Conservation (phyloP, 2,329 filamentous ascomycete species). For the Aspergillus sojae region DNA sequence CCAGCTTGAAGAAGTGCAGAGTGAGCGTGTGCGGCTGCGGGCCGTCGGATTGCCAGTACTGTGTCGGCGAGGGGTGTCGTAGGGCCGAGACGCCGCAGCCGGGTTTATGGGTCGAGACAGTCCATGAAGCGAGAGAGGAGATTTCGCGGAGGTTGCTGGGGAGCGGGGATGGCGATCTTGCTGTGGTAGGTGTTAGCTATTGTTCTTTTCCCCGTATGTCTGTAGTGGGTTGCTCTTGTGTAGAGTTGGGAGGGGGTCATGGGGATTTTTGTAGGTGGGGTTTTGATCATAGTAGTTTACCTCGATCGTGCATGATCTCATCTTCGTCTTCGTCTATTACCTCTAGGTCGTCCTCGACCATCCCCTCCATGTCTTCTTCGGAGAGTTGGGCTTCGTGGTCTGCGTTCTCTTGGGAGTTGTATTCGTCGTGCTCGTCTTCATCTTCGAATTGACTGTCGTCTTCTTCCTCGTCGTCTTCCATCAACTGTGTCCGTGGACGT, state of each 20-base stretch:
- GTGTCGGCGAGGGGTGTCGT: constrained; percentile 57
- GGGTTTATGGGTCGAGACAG: constrained; percentile 64
- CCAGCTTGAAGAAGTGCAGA: constrained; percentile 63
- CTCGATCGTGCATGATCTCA: constrained; percentile 39
- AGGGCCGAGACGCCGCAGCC: constrained; percentile 64
- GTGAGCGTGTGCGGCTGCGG: constrained; percentile 66
- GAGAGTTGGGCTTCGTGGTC: constrained; percentile 23
- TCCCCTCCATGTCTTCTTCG: constrained; percentile 23
- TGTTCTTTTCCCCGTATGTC: no score
- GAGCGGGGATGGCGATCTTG: constrained; percentile 39
- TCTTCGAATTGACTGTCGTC: constrained; percentile 22
- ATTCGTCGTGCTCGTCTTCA: constrained; percentile 16
- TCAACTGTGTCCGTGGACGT: constrained; percentile 11
- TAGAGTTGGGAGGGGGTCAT: no score
- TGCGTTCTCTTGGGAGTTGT: neutral
- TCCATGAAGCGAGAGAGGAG: constrained; percentile 67
- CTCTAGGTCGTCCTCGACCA: constrained; percentile 20
- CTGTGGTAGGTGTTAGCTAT: constrained; percentile 21
- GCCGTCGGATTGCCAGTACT: constrained; percentile 69
- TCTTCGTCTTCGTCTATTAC: constrained; percentile 35
- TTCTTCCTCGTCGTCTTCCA: constrained; percentile 23
- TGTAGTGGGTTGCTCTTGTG: no score
- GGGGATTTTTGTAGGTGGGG: no score
- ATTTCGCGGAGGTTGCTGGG: constrained; percentile 60
- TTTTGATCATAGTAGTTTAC: constrained; percentile 17